Evolutionary conservation across 1,139 yeast species (phyloP).

Genomic region (Geotrichum histeridarum): DNA sequence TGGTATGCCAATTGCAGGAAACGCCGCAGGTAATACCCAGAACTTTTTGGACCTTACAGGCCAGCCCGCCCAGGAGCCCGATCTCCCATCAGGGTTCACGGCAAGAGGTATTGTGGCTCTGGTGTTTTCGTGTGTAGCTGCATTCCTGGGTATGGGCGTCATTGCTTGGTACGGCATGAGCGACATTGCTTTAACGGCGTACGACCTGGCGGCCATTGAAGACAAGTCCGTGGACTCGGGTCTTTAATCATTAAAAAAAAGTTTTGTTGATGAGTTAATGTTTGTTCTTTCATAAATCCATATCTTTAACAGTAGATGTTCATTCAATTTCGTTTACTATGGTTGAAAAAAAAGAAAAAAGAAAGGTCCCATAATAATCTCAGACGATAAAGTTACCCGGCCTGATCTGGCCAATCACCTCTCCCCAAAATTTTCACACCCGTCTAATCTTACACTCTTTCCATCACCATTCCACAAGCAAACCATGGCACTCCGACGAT

Average conservation of each 20-base stretch:
- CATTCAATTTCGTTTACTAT: too few relatives aligned
- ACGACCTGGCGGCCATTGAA: constrained; percentile 2
- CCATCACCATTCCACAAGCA: not conserved
- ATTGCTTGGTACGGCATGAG: constrained; percentile 79
- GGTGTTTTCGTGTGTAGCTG: constrained; percentile 72
- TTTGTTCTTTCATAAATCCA: too few relatives aligned
- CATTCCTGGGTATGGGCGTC: constrained; percentile 69
- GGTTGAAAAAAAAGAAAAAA: too few relatives aligned
- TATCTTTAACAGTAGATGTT: too few relatives aligned
- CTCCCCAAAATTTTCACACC: constrained; percentile 1
- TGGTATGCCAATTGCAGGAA: constrained; percentile 54
- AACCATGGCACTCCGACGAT: constrained; percentile 7
- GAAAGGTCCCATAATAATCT: too few relatives aligned
- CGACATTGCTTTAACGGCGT: constrained; percentile 38
- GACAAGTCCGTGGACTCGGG: not conserved
- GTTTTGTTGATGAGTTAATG: not conserved
- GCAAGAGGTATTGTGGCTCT: constrained; percentile 85
- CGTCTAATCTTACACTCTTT: not conserved
- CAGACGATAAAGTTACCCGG: not conserved
- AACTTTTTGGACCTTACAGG: constrained; percentile 66
- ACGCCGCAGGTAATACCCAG: constrained; percentile 75
- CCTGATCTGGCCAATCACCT: constrained; percentile 1
- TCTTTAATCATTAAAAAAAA: not conserved
- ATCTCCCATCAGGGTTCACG: constrained; percentile 83
- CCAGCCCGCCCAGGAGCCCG: constrained; percentile 57